Evolutionary conservation across 75 land plant genomes (phyloP), one percentile per base, ranked within the genome.

Genomic region (Selaginella tamariscina): DNA sequence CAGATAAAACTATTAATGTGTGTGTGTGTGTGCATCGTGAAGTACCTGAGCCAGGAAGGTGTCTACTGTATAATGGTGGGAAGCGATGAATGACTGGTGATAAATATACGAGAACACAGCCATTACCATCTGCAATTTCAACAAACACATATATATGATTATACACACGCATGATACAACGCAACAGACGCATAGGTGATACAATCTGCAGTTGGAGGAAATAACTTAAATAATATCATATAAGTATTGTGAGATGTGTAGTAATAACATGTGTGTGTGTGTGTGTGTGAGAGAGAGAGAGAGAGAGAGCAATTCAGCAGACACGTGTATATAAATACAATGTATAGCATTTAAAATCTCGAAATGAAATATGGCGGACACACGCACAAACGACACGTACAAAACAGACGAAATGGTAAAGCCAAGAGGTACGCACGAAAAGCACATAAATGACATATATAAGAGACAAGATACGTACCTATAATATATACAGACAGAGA

Each of bases 91-190:
- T 1, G 98, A 94, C 65, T 94, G 98, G 73, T 89, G 84, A 62
- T 89, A 94, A 55, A 94, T 94, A 71, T 89, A 94, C 24, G 98
- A 84, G 66, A 94, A 94, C 0, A 89, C 98, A 31, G 98, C 98
- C 98, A 94, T 94, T 74, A 94, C 98, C 98, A 94, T 94, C 98
- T 93, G 74, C 82, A 79, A n/a, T 2, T 27, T 9, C 2, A 1
- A 15, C 44, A 28, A 21, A 0, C 1, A 21, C 28, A 70, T 0
- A 27, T 59, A 32, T 30, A 31, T 66, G 27, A 68, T 1, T 24
- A 55, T 54, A 56, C 13, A 55, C 56, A 27, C 67, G 8, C 31
- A 33, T 31, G 24, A 32, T 44, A 29, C 15, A 20, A 44, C 32
- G n/a, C 26, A 21, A 30, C 22, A 44, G 24, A 9, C 21, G 26